Evolutionary conservation across 352 stramenopile species (phyloP).

Genomic region (Peronospora destructor): DNA sequence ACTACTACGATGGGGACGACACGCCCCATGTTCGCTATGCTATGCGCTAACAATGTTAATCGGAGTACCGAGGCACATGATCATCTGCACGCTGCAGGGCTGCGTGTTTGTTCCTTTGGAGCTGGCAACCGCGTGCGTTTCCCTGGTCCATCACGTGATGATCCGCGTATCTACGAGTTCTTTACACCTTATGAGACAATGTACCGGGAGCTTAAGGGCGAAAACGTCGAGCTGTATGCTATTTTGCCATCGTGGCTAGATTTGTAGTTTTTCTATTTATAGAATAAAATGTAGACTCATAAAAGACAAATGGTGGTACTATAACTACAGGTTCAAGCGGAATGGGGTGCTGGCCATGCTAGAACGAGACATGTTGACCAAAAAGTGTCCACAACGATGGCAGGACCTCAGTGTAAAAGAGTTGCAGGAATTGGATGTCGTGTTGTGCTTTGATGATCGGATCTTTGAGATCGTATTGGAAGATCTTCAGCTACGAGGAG

Average conservation of each 20-base stretch:
- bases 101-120: slow-evolving; percentile 80
- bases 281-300: background rate
- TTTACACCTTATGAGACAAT: slow-evolving; percentile 85
- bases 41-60: slow-evolving; percentile 89
- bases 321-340: slow-evolving; percentile 50
- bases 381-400: slow-evolving; percentile 78
- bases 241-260: background rate
- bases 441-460: slow-evolving; percentile 87
- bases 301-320: slow-evolving; percentile 1
- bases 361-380: slow-evolving; percentile 83
- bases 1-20: background rate
- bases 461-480: slow-evolving; percentile 87
- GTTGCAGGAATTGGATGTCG: slow-evolving; percentile 70
- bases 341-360: slow-evolving; percentile 85
- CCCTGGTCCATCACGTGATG: slow-evolving; percentile 62
- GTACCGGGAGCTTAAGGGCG: slow-evolving; percentile 72
- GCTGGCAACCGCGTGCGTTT: slow-evolving; percentile 84
- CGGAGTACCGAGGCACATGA: slow-evolving; percentile 86
- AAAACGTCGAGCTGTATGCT: slow-evolving; percentile 64
- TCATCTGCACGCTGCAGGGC: slow-evolving; percentile 63
- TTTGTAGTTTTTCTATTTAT: slow-evolving; percentile 1
- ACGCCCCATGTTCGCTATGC: slow-evolving; percentile 62
- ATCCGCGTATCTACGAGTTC: slow-evolving; percentile 82
- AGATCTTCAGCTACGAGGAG: slow-evolving; percentile 56
- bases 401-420: slow-evolving; percentile 74